Conservation (phyloP, 139 green algal species). For the Trebouxia sp. region DNA sequence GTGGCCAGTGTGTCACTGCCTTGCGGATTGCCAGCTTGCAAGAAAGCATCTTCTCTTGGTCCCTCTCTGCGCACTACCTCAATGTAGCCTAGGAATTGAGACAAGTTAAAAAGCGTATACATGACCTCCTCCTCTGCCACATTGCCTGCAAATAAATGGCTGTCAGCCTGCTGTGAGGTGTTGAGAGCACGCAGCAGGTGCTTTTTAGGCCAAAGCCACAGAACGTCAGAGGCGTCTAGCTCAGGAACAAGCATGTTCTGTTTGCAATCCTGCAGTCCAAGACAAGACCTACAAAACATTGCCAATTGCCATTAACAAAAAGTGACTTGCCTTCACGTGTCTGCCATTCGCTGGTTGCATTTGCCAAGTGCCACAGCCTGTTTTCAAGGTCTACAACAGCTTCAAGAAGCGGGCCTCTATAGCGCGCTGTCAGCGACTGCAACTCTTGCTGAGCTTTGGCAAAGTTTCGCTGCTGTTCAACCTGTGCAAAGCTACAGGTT, state of each 20-base stretch:
- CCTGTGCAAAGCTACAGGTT: background rate
- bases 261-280: background rate
- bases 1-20: constrained; percentile 58
- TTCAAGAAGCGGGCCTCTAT: constrained; percentile 70
- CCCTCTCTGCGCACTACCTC: constrained; percentile 72
- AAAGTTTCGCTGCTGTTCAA: constrained; percentile 39
- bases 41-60: constrained; percentile 62
- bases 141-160: constrained; percentile 21
- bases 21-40: constrained; percentile 30
- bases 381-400: constrained; percentile 71
- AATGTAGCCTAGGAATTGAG: constrained; percentile 73
- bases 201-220: background rate
- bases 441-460: constrained; percentile 35
- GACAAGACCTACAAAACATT: too few relatives aligned
- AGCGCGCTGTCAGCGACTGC: constrained; percentile 42
- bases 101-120: constrained; percentile 64
- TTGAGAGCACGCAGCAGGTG: too few relatives aligned
- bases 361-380: constrained; percentile 63
- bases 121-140: constrained; percentile 50
- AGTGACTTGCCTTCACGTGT: background rate
- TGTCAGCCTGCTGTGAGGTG: constrained; percentile 15
- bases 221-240: too few relatives aligned
- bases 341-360: constrained; percentile 40
- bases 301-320: background rate
- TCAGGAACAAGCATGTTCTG: background rate